These are phyloP conservation scores for Aureobasidium musti DNA, from an alignment of 2,329 filamentous ascomycete genomes.

Conservation along the genomic window DNA sequence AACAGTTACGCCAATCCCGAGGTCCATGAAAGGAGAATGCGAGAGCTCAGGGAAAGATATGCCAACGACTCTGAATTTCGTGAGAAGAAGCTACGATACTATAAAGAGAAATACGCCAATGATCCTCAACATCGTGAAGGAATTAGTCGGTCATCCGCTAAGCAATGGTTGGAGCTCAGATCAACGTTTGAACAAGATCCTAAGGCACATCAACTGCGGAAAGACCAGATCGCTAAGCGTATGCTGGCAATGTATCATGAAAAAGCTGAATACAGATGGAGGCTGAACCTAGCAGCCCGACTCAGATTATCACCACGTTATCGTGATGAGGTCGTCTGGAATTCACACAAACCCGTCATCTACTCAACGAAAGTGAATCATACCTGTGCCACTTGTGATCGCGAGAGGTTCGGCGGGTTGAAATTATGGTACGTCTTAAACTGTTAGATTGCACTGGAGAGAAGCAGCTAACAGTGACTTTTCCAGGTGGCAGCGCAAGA, in stretches of 20 bases:
- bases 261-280: not conserved
- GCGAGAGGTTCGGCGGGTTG: not conserved
- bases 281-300: fast-evolving
- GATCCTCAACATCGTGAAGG: not conserved
- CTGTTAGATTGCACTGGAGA: not conserved
- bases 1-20: too few species aligned
- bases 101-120: not conserved
- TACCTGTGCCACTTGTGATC: not conserved
- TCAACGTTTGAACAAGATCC: too few species aligned
- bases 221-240: too few species aligned
- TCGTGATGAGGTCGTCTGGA: not conserved
- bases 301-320: not conserved
- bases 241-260: not conserved
- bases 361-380: not conserved
- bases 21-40: too few species aligned
- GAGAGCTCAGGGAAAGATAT: too few species aligned
- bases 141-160: fast-evolving
- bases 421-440: not conserved
- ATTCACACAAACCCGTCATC: not conserved
- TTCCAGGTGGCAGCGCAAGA: not conserved
- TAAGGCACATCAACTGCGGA: too few species aligned
- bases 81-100: not conserved
- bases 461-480: not conserved
- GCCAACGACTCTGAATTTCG: too few species aligned
- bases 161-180: not conserved